phyloP scores from a whole-genome alignment of 305 asterid genomes.

The Plantago coronopus region DNA sequence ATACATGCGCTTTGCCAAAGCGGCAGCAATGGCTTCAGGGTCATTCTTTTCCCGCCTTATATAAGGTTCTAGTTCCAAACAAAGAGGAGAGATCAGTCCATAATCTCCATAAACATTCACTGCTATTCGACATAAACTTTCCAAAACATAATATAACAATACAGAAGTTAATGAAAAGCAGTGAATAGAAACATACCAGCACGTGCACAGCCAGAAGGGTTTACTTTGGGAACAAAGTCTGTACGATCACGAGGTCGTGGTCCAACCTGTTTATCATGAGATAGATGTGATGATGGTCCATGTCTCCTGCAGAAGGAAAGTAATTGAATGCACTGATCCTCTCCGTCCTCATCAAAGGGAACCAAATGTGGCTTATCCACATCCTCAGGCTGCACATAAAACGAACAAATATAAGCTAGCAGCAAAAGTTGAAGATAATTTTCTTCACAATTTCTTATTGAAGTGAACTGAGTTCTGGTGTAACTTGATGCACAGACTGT shows the following conservation, averaged over 20 bases:
- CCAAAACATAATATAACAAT: too few species aligned
- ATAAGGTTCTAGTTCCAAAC: constrained; percentile 58
- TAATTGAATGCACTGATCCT: constrained; percentile 78
- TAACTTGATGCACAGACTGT: constrained; percentile 21
- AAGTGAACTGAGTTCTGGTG: background rate
- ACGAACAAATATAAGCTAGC: constrained; percentile 7
- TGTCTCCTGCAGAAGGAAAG: constrained; percentile 91
- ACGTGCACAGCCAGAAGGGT: constrained; percentile 95
- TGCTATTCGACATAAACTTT: too few species aligned
- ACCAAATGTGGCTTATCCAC: constrained; percentile 66
- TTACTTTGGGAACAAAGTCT: constrained; percentile 60
- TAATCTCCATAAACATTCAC: too few species aligned
- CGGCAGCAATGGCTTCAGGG: constrained; percentile 74
- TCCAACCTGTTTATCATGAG: constrained; percentile 43
- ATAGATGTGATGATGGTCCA: constrained; percentile 56
- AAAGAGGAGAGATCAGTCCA: constrained; percentile 18
- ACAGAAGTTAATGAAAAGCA: constrained; percentile 11
- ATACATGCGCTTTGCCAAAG: constrained; percentile 73
- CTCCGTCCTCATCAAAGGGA: constrained; percentile 84
- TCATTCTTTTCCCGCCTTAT: constrained; percentile 72
- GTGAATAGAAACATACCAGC: constrained; percentile 48
- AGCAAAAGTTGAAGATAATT: constrained; percentile 3
- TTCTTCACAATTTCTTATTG: background rate
- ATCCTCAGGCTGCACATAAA: constrained; percentile 68
- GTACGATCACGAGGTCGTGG: constrained; percentile 44